Evolutionary conservation across 768 basidiomycete species (phyloP), one percentile per base, ranked within the genome.

Genomic region (Holtermanniella nyarrowii): DNA sequence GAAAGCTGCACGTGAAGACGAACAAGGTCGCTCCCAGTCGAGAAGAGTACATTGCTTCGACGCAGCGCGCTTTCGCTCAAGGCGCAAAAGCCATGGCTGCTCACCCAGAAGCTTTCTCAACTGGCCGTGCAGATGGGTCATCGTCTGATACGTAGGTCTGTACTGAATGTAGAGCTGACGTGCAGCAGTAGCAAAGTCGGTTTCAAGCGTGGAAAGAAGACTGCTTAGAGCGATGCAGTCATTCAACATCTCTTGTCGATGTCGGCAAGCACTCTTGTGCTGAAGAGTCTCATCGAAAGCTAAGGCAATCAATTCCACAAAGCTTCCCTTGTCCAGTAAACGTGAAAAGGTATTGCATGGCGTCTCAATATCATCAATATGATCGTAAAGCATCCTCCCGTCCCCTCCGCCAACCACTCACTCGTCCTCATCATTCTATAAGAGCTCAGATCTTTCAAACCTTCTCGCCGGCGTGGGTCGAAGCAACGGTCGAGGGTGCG

Each of bases 41-140:
- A 37, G 54, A 66, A n/a, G 60, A 66, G 31, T 63, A 63, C 42
- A 60, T 63, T 18, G 58, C 58, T 1, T 51, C 44, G 24, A 66
- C 62, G 3, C 65, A 62, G 27, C 26, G 54, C 12, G 60, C 62
- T 0, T 63, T 66, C 46, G 59, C 63, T 39, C 43, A 54, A 21
- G 62, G 64, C 10, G 64, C 57, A 2, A 63, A 60, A 45, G 59
- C 43, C 14, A 59, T 66, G 51, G 52, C 53, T 20, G 46, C 52
- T n/a, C 64, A 66, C 52, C 52, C 57, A 18, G 58, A 66, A 24
- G 65, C 65, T 3, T 66, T 63, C 45, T 50, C 47, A 20, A 47
- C 31, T 10, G 49, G 44, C 24, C 20, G 12, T 37, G 20, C 5
- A 18, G 40, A 39, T 39, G 37, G 25, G 14, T 23, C 16, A 18